Base-by-base conservation (phyloP, 257 asterid genomes). In the Leptodermis oblonga region DNA sequence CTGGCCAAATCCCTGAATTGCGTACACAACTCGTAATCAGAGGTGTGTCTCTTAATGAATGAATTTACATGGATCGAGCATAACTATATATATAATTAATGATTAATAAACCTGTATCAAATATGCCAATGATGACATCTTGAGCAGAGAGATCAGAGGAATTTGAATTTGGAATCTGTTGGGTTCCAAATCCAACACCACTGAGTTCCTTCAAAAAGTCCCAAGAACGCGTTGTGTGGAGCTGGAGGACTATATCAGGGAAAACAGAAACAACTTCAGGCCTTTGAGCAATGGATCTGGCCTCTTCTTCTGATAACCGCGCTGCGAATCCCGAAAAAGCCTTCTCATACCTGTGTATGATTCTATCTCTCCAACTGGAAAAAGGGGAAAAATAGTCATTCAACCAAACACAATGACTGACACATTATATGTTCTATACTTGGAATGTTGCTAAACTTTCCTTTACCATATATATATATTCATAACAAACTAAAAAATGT, bases 1-100 rank as follows among this genome's bases (percentile, higher is more conserved):
- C 98, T 0, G 98, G 98, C 97, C 97, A 90, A 45, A 92, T 92
- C 72, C 98, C 98, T 92, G 83, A 70, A 74, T 36, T 7, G 3
- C 13, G 36, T 34, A 3, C 9, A 13, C 14, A 69, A 28, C 23
- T 52, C 23, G 30, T 22, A 43, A 20, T 52, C 10, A 66, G 25
- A 54, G 17, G 14, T 1, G 22, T 0, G 58, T 33, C 12, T 23
- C 28, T 13, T 3, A n/a, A n/a, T 20, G 2, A 0, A 4, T 31
- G 17, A 11, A 7, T 23, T 70, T 5, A 3, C 1, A 51, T 4
- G n/a, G 42, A n/a, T 28, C 25, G 4, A n/a, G n/a, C n/a, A n/a
- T n/a, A n/a, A n/a, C n/a, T n/a, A n/a, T n/a, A n/a, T n/a, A n/a
- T n/a, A n/a, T n/a, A n/a, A n/a, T n/a, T n/a, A n/a, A n/a, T n/a